These are phyloP conservation scores for Hyaloscypha hepaticicola DNA, from an alignment of 495 filamentous ascomycete species.

Conservation along the genomic window DNA sequence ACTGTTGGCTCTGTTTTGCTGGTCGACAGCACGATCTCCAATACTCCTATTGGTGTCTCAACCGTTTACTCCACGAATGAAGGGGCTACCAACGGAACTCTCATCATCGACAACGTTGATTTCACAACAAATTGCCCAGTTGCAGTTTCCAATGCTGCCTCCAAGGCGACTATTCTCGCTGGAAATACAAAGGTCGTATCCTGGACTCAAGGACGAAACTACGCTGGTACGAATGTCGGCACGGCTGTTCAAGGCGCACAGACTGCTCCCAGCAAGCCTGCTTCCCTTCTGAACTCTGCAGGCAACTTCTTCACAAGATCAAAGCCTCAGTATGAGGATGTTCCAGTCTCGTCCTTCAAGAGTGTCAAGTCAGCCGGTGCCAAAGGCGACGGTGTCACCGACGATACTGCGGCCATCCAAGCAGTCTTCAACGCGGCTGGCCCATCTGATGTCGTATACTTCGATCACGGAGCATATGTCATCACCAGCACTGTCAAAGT, in stretches of 20 bases:
- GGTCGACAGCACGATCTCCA: constrained; percentile 73
- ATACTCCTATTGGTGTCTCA: constrained; percentile 69
- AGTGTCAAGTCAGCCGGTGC: constrained; percentile 76
- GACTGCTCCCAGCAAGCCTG: constrained; percentile 54
- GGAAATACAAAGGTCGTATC: constrained; percentile 70
- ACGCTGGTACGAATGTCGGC: constrained; percentile 47
- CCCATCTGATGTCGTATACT: constrained; percentile 72
- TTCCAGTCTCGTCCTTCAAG: constrained; percentile 59
- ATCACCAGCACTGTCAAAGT: constrained; percentile 81
- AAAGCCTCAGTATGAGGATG: constrained; percentile 71
- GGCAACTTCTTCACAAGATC: constrained; percentile 63
- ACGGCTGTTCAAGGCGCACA: constrained; percentile 50
- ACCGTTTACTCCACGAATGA: constrained; percentile 67
- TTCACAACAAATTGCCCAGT: constrained; percentile 53
- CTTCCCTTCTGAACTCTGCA: constrained; percentile 50
- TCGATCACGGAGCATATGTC: constrained; percentile 83
- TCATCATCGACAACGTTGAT: constrained; percentile 86
- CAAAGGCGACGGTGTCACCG: constrained; percentile 71
- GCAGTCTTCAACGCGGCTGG: constrained; percentile 60
- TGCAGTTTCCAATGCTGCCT: constrained; percentile 52
- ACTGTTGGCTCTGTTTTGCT: constrained; percentile 56
- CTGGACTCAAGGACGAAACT: constrained; percentile 74
- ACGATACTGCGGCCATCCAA: constrained; percentile 73
- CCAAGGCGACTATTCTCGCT: constrained; percentile 58
- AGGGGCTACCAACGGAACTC: constrained; percentile 68